A percentile compares a stretch with the other conserved stretches of the same genome.
Evolutionary conservation across 2,329 filamentous ascomycete genomes (phyloP).

Genomic region (Trichoderma guizhouense): DNA sequence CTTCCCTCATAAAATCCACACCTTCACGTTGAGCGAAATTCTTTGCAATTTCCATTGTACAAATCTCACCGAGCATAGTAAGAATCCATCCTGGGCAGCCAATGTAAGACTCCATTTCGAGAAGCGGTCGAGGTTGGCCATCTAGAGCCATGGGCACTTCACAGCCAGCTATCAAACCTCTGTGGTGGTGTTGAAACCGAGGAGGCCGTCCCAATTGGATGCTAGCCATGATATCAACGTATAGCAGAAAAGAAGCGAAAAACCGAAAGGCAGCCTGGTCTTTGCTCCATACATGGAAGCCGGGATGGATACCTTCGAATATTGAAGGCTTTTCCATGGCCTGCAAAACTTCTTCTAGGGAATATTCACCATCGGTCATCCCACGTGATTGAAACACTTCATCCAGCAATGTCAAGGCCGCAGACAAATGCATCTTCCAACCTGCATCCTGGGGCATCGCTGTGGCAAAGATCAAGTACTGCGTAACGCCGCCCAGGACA

Average conservation of each 20-base stretch:
- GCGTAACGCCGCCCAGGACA: conserved; percentile 40
- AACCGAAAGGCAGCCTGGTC: conserved; percentile 38
- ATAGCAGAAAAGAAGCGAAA: conserved; percentile 34
- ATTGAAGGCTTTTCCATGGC: not conserved
- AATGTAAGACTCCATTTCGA: not conserved
- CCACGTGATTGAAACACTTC: not conserved
- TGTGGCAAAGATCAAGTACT: conserved; percentile 45
- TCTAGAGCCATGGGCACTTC: not conserved
- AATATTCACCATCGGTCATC: not conserved
- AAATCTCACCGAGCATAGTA: not conserved
- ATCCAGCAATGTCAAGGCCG: not conserved
- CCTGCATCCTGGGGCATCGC: conserved; percentile 36
- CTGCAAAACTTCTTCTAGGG: not conserved
- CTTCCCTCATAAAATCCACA: not conserved
- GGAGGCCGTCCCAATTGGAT: not conserved
- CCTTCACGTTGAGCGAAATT: not conserved
- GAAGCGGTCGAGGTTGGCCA: not conserved
- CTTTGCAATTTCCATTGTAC: not conserved
- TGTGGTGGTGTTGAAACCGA: not conserved
- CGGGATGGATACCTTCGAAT: not conserved
- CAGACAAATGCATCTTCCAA: conserved; percentile 15
- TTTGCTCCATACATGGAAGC: conserved; percentile 29
- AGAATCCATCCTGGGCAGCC: conserved; percentile 5
- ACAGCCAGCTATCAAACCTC: not conserved
- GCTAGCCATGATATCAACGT: conserved; percentile 18